Evolutionary conservation across 106 monocot genomes (phyloP), one percentile per base, ranked within the genome.

Genomic region (Xerophyta viscosa): DNA sequence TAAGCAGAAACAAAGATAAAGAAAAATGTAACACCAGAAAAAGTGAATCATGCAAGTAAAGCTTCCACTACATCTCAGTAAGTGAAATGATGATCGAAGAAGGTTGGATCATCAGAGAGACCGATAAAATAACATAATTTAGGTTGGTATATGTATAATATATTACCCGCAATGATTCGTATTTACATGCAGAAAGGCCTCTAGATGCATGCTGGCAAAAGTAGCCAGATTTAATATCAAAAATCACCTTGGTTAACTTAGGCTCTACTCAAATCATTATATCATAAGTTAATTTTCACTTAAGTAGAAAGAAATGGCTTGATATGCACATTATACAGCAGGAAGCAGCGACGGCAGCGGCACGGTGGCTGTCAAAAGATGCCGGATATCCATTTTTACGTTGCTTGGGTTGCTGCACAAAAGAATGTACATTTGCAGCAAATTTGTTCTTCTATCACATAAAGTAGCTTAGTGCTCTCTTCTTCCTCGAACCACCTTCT

Each of bases 401-500:
- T 52, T 27, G 29, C 29, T 11, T 26, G 27, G 20, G 19, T 19
- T 4, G 20, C n/a, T 22, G 21, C 20, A 29, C 7, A 9, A 54
- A 54, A 54, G 33, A 31, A 27, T 54, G 54, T 54, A 54, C 54
- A 54, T 12, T 29, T n/a, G n/a, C n/a, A n/a, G 27, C 8, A 11
- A 29, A 15, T 15, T 29, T 17, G 14, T 12, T 1, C 29, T 54
- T 7, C 27, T 43, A 39, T 66, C 75, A 83, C 83, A 83, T 83
- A 46, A 83, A 77, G 45, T 83, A 83, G 61, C 77, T 77, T 8
- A 77, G 73, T 13, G 69, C 52, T 70, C 52, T 73, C 73, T 77
- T 83, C 68, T 77, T 77, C 65, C 83, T 83, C 10, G 83, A 83
- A 31, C 83, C 83, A 17, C 83, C 83, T 63, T 83, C 83, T 26